Evolutionary conservation across 169 alveolate species (phyloP).

Genomic region (Neospora caninum): DNA sequence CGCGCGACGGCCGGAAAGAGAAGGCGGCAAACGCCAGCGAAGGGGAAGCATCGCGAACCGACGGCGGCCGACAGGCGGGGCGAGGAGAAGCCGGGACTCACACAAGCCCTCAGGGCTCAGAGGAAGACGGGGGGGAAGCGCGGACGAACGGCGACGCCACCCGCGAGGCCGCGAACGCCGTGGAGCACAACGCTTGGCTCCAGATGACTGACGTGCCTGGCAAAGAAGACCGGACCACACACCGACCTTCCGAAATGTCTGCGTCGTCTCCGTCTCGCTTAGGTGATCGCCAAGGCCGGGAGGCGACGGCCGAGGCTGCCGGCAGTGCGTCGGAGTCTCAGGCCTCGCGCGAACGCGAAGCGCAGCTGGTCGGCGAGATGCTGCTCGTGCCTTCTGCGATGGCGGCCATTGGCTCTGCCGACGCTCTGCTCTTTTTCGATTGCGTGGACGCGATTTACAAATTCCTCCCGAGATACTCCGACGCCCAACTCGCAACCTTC

Average conservation of each 20-base stretch:
- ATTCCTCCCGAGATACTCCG: neutral
- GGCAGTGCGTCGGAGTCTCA: neutral
- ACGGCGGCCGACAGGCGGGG: neutral
- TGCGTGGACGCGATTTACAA: neutral
- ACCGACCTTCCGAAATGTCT: too few relatives aligned
- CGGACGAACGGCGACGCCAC: too few relatives aligned
- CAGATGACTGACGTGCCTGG: neutral
- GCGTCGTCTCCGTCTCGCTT: too few relatives aligned
- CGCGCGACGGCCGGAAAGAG: neutral
- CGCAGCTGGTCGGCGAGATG: neutral
- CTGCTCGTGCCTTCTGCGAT: conserved; percentile 8
- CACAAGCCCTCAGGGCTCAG: too few relatives aligned
- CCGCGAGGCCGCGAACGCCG: too few relatives aligned
- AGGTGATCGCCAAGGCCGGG: too few relatives aligned
- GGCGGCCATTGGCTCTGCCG: conserved; percentile 26
- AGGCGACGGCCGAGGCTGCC: neutral
- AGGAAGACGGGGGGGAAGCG: too few relatives aligned
- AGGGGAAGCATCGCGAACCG: neutral
- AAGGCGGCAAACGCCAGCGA: neutral
- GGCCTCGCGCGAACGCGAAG: neutral
- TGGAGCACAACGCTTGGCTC: neutral
- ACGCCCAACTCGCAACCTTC: conserved; percentile 37
- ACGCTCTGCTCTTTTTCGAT: neutral
- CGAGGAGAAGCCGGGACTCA: too few relatives aligned
- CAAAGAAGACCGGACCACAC: too few relatives aligned